Evolutionary conservation across 2,329 filamentous ascomycete genomes (phyloP).

Genomic region (Fusarium nanum): DNA sequence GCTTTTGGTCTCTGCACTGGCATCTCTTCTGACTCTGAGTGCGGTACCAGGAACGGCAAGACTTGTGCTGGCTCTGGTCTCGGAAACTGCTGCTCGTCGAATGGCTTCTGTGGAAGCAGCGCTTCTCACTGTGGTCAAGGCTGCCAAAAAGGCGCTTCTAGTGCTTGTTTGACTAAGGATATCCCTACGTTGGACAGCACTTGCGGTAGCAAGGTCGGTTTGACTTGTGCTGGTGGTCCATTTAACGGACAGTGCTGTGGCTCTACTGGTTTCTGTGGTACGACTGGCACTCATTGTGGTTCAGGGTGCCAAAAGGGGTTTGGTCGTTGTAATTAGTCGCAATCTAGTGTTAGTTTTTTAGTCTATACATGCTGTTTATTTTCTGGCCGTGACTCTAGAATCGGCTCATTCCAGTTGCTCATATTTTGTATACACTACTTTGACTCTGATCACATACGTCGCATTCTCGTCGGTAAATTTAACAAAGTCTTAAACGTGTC

Average conservation of each 20-base stretch:
- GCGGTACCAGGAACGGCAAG: constrained; percentile 11
- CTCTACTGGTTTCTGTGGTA: background rate
- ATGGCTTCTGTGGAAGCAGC: constrained; percentile 16
- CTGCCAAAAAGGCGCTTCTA: constrained; percentile 5
- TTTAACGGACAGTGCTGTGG: constrained; percentile 24
- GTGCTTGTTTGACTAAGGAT: background rate
- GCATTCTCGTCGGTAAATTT: too few relatives aligned
- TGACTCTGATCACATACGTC: too few relatives aligned
- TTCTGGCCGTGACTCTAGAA: too few relatives aligned
- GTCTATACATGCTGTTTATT: too few relatives aligned
- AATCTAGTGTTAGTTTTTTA: too few relatives aligned
- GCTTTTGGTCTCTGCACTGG: constrained; percentile 2
- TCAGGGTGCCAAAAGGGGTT: too few relatives aligned
- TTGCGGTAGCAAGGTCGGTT: constrained; percentile 10
- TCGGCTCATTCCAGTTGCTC: too few relatives aligned
- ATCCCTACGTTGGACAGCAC: background rate
- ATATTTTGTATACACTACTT: too few relatives aligned
- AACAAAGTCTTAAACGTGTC: too few relatives aligned
- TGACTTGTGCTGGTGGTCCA: constrained; percentile 13
- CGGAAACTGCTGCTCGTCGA: constrained; percentile 12
- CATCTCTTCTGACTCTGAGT: background rate
- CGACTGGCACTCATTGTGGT: background rate
- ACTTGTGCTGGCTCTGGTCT: constrained; percentile 17
- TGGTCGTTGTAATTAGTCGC: too few relatives aligned
- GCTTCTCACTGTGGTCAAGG: constrained; percentile 14